Percentiles rank a stretch among this genome's conserved stretches.
These are phyloP conservation scores for Solanum hybrid DNA, from an alignment of 305 asterid species.

Conservation along the genomic window DNA sequence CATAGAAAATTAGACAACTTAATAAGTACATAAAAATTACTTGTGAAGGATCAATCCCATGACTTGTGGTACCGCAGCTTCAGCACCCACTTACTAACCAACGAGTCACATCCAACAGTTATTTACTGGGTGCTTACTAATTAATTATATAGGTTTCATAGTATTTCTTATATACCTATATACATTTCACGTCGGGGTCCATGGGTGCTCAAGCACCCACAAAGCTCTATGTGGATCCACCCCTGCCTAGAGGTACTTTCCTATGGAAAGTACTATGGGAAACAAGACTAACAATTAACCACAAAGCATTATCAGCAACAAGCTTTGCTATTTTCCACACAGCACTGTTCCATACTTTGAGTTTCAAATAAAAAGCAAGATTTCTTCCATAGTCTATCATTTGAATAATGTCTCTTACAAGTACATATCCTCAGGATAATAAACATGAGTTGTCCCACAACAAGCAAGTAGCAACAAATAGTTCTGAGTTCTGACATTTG, in stretches of 20 bases:
- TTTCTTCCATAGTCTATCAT: not conserved
- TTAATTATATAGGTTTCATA: not conserved
- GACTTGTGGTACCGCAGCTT: not conserved
- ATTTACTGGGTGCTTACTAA: not conserved
- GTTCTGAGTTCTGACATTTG: not conserved
- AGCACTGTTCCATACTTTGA: not conserved
- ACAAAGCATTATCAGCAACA: not conserved
- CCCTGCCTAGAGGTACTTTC: not conserved
- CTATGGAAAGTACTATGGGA: not conserved
- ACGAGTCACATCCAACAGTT: not conserved
- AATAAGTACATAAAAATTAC: not conserved
- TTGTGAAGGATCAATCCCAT: not conserved
- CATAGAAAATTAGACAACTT: not conserved
- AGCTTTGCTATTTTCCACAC: not conserved
- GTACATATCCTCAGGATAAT: not conserved
- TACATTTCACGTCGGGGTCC: not conserved
- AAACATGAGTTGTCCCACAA: not conserved
- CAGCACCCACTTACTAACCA: not conserved
- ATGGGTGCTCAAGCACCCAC: not conserved
- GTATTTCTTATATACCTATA: not conserved
- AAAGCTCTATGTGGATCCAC: not conserved
- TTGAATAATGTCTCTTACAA: not conserved
- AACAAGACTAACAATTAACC: not conserved
- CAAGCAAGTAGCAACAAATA: not conserved
- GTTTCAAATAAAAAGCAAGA: not conserved